Evolutionary conservation across 192 early-diverging fungal species (phyloP).

Genomic region (Entomortierella lignicola): DNA sequence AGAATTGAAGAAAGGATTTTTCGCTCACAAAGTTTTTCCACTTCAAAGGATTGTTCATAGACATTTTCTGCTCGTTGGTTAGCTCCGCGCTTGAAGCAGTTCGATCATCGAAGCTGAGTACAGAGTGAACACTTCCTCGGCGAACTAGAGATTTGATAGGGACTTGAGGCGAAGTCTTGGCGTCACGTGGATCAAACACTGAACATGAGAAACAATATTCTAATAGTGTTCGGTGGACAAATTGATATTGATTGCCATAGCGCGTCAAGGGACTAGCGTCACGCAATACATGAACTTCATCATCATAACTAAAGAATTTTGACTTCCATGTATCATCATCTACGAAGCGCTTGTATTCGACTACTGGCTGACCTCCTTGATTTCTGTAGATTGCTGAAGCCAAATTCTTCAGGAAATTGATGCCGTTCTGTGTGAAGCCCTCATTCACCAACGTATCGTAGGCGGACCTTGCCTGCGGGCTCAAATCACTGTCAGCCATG

Average conservation of each 20-base stretch:
- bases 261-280: constrained; percentile 13
- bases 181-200: not conserved
- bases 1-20: not conserved
- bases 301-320: constrained; percentile 1
- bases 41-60: not conserved
- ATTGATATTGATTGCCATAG: not conserved
- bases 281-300: not conserved
- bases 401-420: constrained; percentile 25
- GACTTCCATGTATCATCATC: constrained; percentile 10
- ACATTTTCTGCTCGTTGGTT: not conserved
- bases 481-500: constrained; percentile 9
- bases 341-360: too few species aligned
- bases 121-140: constrained; percentile 15
- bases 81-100: too few species aligned
- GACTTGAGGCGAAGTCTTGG: not conserved
- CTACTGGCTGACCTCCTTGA: constrained; percentile 25
- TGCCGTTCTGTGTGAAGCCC: constrained; percentile 29
- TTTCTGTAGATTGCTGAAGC: constrained; percentile 27
- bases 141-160: not conserved
- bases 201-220: constrained; percentile 7
- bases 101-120: constrained; percentile 18
- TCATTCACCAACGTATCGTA: constrained; percentile 19
- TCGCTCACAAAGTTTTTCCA: not conserved
- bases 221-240: constrained; percentile 10
- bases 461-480: constrained; percentile 1